Evolutionary conservation across 495 filamentous ascomycete genomes (phyloP), one percentile per base, ranked within the genome.

Genomic region (Achaetomiella virescens): DNA sequence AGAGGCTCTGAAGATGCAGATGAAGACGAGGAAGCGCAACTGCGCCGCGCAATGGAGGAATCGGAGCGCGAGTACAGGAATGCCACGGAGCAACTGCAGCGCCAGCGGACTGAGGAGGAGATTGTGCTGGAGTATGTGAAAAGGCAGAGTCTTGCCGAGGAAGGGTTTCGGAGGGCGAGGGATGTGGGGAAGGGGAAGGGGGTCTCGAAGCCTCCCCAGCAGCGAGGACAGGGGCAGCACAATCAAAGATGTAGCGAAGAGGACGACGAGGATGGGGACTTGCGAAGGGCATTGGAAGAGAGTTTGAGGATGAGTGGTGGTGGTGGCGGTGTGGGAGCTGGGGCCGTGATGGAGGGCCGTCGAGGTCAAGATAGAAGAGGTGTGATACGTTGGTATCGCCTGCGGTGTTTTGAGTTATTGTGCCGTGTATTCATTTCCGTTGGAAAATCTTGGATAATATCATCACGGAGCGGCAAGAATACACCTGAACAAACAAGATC

Each of bases 41-140:
- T 79, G 8, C 64, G 66, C 3, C 66, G 66, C 31, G 78, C 72
- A 3, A 57, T 83, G 22, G 74, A 76, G 42, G 76, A 80, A 54
- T 80, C 77, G 3, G 72, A 75, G 57, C 60, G 60, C 15, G 71
- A 58, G 25, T 68, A 73, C 37, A 54, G 61, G 47, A 65, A 74
- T 43, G 65, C 72, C 29, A 48, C 69, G 3, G 67, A 68, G 37
- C 66, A 76, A 46, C 40, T 72, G 10, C 66, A 70, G 48, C 72
- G 71, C 12, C 64, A 80, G 22, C 76, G 65, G 60, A 78, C 75
- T 0, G 88, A 90, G 68, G 87, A 90, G 64, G 81, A 87, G 27
- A 80, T 87, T 56, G 78, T 91, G 24, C 63, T 91, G 65, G 84
- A 89, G 57, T 88, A 87, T 66, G 77, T 89, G n/a, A 88, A 84